These are phyloP conservation scores for Kalanchoe fedtschenkoi DNA, from an alignment of 164 flowering plant genomes.

Conservation along the genomic window DNA sequence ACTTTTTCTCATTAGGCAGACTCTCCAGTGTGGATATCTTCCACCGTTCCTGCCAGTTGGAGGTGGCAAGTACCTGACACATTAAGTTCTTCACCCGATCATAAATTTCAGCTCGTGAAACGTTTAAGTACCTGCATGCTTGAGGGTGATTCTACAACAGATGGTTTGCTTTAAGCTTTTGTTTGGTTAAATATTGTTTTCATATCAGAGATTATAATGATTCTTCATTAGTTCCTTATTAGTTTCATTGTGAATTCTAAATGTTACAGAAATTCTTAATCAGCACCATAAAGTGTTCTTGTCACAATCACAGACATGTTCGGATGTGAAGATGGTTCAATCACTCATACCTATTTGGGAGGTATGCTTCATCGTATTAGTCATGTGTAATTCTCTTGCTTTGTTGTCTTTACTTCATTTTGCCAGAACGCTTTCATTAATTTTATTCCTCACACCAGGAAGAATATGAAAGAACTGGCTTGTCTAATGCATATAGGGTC, in stretches of 20 bases:
- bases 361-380: conserved; percentile 35
- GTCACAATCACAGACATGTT: conserved; percentile 64
- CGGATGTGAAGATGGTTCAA: conserved; percentile 92
- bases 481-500: conserved; percentile 23
- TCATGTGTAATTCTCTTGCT: background rate
- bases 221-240: background rate
- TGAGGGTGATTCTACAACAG: conserved; percentile 79
- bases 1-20: conserved; percentile 52
- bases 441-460: conserved; percentile 37
- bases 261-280: conserved; percentile 66
- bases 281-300: conserved; percentile 54
- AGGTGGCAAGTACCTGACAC: conserved; percentile 41
- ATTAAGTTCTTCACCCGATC: conserved; percentile 21
- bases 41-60: conserved; percentile 70
- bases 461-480: conserved; percentile 69
- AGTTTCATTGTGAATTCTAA: conserved; percentile 6
- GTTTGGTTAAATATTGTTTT: background rate
- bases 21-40: conserved; percentile 60
- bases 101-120: conserved; percentile 16
- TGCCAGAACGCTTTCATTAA: conserved; percentile 3
- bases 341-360: conserved; percentile 97
- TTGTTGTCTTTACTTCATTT: background rate
- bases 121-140: conserved; percentile 83
- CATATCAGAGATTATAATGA: background rate
- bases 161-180: conserved; percentile 39